Evolutionary conservation across 2,329 filamentous ascomycete genomes (phyloP), one percentile per base, ranked within the genome.

Genomic region (Colletotrichum paranaense): DNA sequence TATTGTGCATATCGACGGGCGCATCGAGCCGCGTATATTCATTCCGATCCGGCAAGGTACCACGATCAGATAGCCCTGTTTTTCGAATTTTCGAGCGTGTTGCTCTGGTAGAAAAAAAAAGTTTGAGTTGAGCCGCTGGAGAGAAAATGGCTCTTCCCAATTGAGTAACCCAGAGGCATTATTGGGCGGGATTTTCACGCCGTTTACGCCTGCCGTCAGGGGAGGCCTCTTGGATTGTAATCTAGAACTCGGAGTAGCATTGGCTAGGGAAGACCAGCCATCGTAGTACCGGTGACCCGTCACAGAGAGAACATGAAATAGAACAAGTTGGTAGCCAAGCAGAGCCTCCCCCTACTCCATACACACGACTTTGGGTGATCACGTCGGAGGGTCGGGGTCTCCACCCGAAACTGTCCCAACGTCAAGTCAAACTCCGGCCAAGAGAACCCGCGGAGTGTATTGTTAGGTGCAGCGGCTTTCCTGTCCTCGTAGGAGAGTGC

Each of bases 361-460:
- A 60, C 52, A 30, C 42, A n/a, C 16, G 24, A 16, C 26, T 32
- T 12, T 24, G 60, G 26, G 26, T 53, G 60, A 63, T 63, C 60
- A 53, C 46, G 60, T 32, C 42, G 60, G 60, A 42, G 38, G 6
- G 42, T 49, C 19, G 42, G 42, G 22, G 32, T 69, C 69, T 32
- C 69, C 69, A 72, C 69, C 12, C 59, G 66, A 69, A 58, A 69
- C 58, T 64, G 69, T 72, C 66, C 59, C 66, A 69, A 72, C 69
- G 66, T 72, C 69, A 60, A 58, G 53, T 53, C 32, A n/a, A 28
- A 49, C 42, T 49, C 19, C 8, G 19, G 42, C 42, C 42, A 49
- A 49, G 42, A n/a, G 7, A 11, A 49, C 42, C 42, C 7, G 19
- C 42, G 19, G 42, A 49, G 42, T 49, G 38, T 42, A 42, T 42